Percentiles rank a stretch among this genome's conserved stretches.
These are phyloP conservation scores for Teratosphaeriaceae sp. DNA, from an alignment of 2,329 filamentous ascomycete genomes.

Conservation along the genomic window DNA sequence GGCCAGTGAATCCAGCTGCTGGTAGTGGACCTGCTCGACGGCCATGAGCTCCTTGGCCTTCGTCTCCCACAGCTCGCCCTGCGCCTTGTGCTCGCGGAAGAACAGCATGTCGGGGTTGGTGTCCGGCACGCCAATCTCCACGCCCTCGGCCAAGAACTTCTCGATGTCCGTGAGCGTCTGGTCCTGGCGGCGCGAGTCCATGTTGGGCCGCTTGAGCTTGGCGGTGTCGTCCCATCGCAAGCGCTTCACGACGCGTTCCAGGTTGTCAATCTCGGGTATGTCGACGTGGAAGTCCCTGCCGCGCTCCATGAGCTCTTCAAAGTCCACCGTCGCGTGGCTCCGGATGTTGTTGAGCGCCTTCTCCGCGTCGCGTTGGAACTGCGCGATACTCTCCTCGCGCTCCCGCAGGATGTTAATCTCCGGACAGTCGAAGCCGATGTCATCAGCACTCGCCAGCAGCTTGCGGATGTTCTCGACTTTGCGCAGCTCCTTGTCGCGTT, in stretches of 20 bases:
- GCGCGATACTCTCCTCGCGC: slow-evolving; percentile 73
- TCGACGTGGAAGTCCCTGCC: slow-evolving; percentile 87
- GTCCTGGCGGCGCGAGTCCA: slow-evolving; percentile 38
- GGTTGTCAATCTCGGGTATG: slow-evolving; percentile 75
- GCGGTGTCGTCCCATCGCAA: slow-evolving; percentile 84
- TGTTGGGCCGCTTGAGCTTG: slow-evolving; percentile 41
- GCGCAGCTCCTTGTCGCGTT: slow-evolving; percentile 74
- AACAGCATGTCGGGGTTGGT: slow-evolving; percentile 73
- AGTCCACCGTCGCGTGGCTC: slow-evolving; percentile 59
- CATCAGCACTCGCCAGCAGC: slow-evolving; percentile 74
- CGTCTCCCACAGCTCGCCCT: slow-evolving; percentile 81
- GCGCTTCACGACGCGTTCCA: slow-evolving; percentile 75
- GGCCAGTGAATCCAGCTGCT: slow-evolving; percentile 86
- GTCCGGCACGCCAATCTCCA: slow-evolving; percentile 67
- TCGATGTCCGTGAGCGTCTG: slow-evolving; percentile 72
- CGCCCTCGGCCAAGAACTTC: slow-evolving; percentile 70
- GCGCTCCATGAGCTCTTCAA: slow-evolving; percentile 86
- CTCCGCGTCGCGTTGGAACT: slow-evolving; percentile 72
- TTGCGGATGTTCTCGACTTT: slow-evolving; percentile 84
- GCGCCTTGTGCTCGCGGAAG: slow-evolving; percentile 67
- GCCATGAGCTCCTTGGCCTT: slow-evolving; percentile 89
- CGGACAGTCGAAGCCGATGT: slow-evolving; percentile 85
- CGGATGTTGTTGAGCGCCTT: slow-evolving; percentile 61
- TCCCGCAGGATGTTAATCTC: slow-evolving; percentile 84
- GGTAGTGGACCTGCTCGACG: slow-evolving; percentile 88